A percentile compares a stretch with the other conserved stretches of the same genome.
These are phyloP conservation scores for Scedosporium minutisporum DNA, from an alignment of 2,329 filamentous ascomycete genomes.

Conservation along the genomic window DNA sequence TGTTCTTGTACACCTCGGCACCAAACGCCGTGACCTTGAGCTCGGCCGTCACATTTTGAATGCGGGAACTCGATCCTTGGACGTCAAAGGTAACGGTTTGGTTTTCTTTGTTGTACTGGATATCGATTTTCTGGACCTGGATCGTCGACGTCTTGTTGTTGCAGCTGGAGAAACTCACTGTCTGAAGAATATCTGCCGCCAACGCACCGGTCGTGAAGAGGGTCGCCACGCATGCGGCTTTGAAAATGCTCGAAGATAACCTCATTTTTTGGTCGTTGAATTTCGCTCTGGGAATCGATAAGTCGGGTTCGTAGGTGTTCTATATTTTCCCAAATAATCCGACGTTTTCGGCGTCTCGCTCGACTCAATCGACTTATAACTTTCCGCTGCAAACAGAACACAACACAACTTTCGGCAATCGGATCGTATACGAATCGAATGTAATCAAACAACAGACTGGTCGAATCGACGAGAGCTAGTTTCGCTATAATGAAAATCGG, in stretches of 20 bases:
- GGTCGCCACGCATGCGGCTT: slow-evolving; percentile 18
- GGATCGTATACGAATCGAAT: not conserved
- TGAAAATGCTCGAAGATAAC: slow-evolving; percentile 11
- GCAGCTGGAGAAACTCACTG: slow-evolving; percentile 72
- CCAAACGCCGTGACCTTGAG: slow-evolving; percentile 80
- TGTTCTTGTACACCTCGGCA: slow-evolving; percentile 64
- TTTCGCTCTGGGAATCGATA: too few species aligned
- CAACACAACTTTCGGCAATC: slow-evolving; percentile 2
- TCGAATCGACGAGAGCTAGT: not conserved
- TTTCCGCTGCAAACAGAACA: not conserved
- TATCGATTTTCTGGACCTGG: slow-evolving; percentile 62
- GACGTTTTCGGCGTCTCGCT: not conserved
- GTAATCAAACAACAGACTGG: not conserved
- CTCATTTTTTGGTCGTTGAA: slow-evolving; percentile 5
- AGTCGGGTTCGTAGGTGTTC: not conserved
- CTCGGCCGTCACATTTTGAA: slow-evolving; percentile 71
- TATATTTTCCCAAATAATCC: not conserved
- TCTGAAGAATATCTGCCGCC: slow-evolving; percentile 65
- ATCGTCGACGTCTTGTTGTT: slow-evolving; percentile 37
- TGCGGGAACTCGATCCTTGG: slow-evolving; percentile 60
- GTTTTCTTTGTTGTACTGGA: slow-evolving; percentile 67
- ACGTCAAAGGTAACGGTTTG: slow-evolving; percentile 74
- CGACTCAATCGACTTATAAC: not conserved
- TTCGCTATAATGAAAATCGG: not conserved
- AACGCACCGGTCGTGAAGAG: slow-evolving; percentile 38